phyloP scores from a whole-genome alignment of 1,139 yeast species.

The Debaryomyces psychrophilus region DNA sequence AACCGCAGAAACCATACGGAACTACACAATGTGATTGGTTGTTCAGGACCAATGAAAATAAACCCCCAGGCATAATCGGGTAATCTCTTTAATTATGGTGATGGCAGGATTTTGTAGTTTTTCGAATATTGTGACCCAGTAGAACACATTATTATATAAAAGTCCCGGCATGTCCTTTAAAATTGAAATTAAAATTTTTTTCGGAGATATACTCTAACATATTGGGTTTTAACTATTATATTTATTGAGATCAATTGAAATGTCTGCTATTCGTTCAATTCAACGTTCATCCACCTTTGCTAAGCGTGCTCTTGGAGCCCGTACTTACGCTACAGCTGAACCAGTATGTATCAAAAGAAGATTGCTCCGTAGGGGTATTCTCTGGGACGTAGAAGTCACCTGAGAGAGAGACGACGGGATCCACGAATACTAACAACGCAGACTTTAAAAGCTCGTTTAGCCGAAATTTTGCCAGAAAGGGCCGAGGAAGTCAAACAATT shows the following conservation, averaged over 20 bases:
- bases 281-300: constrained; percentile 40
- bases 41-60: constrained; percentile 6
- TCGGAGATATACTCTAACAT: constrained; percentile 3
- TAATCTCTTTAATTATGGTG: constrained; percentile 2
- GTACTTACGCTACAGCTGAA: constrained; percentile 57
- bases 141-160: constrained; percentile 4
- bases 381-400: no score
- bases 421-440: constrained; percentile 9
- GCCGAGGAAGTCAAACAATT: constrained; percentile 89
- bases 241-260: constrained; percentile 14
- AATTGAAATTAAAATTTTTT: constrained; percentile 1
- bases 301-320: constrained; percentile 41
- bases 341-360: constrained; percentile 41
- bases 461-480: constrained; percentile 88
- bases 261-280: constrained; percentile 46
- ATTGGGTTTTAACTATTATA: constrained; percentile 6
- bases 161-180: constrained; percentile 7
- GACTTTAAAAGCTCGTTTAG: constrained; percentile 90
- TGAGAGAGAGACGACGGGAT: background rate
- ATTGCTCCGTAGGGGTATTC: background rate
- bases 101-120: background rate
- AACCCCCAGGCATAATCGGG: constrained; percentile 6
- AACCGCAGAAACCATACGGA: constrained; percentile 3
- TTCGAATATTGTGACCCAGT: constrained; percentile 5
- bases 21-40: constrained; percentile 6